Evolutionary conservation across 139 green algal species (phyloP).

Genomic region (Chlamydomonas schloesseri): DNA sequence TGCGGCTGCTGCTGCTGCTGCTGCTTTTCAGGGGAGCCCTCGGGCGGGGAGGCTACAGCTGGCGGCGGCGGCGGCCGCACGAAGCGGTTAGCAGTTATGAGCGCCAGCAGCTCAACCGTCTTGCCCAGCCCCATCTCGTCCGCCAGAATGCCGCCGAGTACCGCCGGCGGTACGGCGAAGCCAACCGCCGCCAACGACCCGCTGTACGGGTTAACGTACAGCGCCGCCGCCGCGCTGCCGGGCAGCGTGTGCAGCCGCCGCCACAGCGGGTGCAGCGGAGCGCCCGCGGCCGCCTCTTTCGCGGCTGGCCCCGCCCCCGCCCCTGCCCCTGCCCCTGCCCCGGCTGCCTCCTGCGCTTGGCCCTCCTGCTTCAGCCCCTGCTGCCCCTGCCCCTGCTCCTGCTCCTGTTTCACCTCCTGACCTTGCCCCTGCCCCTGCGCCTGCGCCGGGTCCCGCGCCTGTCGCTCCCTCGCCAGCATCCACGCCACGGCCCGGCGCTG

Average conservation of each 20-base stretch:
- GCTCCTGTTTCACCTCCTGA: neutral
- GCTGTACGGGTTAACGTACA: conserved; percentile 71
- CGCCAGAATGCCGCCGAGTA: conserved; percentile 69
- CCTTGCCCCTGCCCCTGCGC: neutral
- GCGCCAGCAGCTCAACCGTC: conserved; percentile 94
- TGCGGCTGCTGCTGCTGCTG: neutral
- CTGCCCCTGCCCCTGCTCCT: neutral
- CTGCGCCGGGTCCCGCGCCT: neutral
- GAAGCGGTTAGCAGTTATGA: conserved; percentile 77
- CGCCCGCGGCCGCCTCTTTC: neutral
- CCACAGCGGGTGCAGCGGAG: conserved; percentile 77
- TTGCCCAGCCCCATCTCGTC: conserved; percentile 92
- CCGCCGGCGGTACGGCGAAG: conserved; percentile 32
- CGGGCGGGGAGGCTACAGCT: too few species aligned
- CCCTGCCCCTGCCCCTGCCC: neutral
- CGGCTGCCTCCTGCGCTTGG: neutral
- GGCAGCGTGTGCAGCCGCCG: conserved; percentile 50
- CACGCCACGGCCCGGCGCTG: conserved; percentile 82
- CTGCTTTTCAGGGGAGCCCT: too few species aligned
- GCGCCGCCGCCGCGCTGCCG: neutral
- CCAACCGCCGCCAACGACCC: conserved; percentile 41
- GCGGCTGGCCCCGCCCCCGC: neutral
- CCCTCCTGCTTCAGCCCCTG: neutral
- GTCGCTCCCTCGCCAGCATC: conserved; percentile 79
- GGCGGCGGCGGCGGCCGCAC: neutral